phyloP scores from a whole-genome alignment of 73 alveolate genomes.

The Breviolum minutum region DNA sequence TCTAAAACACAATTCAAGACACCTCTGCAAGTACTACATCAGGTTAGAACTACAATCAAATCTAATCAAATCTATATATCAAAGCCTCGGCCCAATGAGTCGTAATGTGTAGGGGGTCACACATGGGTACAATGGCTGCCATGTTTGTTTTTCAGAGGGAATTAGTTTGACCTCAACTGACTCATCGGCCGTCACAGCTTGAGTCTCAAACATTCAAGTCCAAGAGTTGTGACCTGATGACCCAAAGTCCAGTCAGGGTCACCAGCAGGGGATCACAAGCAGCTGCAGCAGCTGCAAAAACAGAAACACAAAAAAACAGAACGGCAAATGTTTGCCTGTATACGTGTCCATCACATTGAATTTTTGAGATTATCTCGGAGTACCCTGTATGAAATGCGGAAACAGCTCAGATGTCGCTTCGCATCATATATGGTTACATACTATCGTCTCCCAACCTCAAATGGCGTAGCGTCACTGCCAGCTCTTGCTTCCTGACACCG shows the following conservation, averaged over 20 bases:
- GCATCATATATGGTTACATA: background rate
- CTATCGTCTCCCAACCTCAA: background rate
- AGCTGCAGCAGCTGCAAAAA: background rate
- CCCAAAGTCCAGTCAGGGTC: background rate
- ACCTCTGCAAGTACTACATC: too few species aligned
- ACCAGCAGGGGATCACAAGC: background rate
- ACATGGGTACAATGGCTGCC: too few species aligned
- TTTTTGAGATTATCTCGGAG: too few species aligned
- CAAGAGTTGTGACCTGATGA: slow-evolving; percentile 50
- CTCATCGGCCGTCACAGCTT: too few species aligned
- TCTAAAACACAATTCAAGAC: too few species aligned
- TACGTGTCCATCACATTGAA: background rate
- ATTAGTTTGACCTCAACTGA: too few species aligned
- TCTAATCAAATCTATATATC: too few species aligned
- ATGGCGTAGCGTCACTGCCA: slow-evolving; percentile 81
- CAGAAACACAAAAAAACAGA: background rate
- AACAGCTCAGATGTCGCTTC: background rate
- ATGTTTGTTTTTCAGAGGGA: too few species aligned
- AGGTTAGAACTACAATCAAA: too few species aligned
- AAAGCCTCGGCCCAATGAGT: too few species aligned
- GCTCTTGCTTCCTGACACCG: slow-evolving; percentile 58
- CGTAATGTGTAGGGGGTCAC: too few species aligned
- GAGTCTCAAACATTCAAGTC: slow-evolving; percentile 37
- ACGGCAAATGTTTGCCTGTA: background rate
- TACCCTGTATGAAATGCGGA: too few species aligned